These are phyloP conservation scores for Suhomyces prunicola DNA, from an alignment of 805 yeast species.

Conservation along the genomic window DNA sequence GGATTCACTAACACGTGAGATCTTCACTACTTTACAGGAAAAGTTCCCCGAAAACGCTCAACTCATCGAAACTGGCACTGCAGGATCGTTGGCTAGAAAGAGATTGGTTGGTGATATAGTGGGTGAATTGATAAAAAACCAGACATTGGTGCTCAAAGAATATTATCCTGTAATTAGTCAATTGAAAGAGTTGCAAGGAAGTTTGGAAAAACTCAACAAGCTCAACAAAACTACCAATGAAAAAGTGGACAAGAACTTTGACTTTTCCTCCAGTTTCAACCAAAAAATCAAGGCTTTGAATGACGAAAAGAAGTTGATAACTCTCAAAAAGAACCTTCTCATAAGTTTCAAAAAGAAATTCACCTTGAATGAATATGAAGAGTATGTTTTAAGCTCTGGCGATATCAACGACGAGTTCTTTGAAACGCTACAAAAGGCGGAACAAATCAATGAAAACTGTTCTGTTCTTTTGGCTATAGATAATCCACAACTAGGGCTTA, in stretches of 20 bases:
- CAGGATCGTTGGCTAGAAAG: constrained; percentile 61
- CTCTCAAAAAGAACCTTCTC: constrained; percentile 51
- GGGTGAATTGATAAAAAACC: constrained; percentile 54
- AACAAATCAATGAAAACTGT: constrained; percentile 62
- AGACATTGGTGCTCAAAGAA: constrained; percentile 34
- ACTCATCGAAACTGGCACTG: constrained; percentile 45
- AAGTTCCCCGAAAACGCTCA: constrained; percentile 28
- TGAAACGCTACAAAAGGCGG: constrained; percentile 55
- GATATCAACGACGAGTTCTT: constrained; percentile 57
- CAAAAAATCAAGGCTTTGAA: constrained; percentile 24
- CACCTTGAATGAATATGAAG: constrained; percentile 70
- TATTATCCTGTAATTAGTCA: constrained; percentile 30
- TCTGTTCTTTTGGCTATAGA: constrained; percentile 68
- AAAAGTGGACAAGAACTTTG: constrained; percentile 31
- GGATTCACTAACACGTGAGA: constrained; percentile 32
- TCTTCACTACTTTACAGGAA: constrained; percentile 29
- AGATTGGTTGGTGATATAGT: constrained; percentile 60
- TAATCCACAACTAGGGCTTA: constrained; percentile 61
- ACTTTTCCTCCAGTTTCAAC: constrained; percentile 20
- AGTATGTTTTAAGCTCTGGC: constrained; percentile 49
- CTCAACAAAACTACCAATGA: constrained; percentile 33
- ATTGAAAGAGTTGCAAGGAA: constrained; percentile 19
- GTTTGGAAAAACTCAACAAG: constrained; percentile 18
- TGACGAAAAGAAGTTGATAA: constrained; percentile 29
- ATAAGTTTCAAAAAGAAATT: constrained; percentile 56